Base-by-base conservation (phyloP, 805 yeast genomes). In the Vanderwaltozyma polyspora region DNA sequence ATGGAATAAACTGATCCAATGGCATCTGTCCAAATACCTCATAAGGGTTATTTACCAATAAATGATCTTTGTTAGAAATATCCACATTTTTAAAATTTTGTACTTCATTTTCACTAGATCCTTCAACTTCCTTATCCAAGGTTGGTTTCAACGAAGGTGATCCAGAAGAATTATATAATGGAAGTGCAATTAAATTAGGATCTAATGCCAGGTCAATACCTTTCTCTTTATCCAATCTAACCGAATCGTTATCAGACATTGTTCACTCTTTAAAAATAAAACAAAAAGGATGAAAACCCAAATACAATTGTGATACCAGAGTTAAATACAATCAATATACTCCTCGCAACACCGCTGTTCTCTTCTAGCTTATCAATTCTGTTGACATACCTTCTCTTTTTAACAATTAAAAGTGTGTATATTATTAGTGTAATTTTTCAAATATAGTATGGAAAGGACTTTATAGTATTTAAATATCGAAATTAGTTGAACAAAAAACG, bases 1-100 rank as follows among this genome's bases (percentile, higher is more conserved):
- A 59, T 4, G 80, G 80, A 18, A 79, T 71, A 24, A 78, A 50
- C 43, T 75, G 76, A 13, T 65, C 62, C 23, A 78, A 48, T 1
- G 74, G 58, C 40, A 74, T 57, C 29, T 64, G 38, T 8, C 54
- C 56, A 37, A 41, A 57, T 3, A 45, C 28, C 25, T 52, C 59
- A 32, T 51, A 50, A 2, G 62, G 62, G 37, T 57, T 57, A 21
- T 42, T 41, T 11, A 57, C 36, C 19, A 57, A n/a, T 14, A 21
- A 17, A n/a, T 17, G 3, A 19, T 19, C 17, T 31, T 36, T 15
- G 17, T 8, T 10, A 8, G 23, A 10, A 8, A 8, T 10, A 8
- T 7, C 7, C 10, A 10, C 10, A 21, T 7, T 8, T 10, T 21
- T 10, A 21, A 21, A 8, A 10, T 10, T 21, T 21, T 21, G 23